A percentile compares a stretch with the other conserved stretches of the same genome.
Conservation (phyloP, 2,329 filamentous ascomycete genomes). For the Parasarocladium wereldwijsianum region DNA sequence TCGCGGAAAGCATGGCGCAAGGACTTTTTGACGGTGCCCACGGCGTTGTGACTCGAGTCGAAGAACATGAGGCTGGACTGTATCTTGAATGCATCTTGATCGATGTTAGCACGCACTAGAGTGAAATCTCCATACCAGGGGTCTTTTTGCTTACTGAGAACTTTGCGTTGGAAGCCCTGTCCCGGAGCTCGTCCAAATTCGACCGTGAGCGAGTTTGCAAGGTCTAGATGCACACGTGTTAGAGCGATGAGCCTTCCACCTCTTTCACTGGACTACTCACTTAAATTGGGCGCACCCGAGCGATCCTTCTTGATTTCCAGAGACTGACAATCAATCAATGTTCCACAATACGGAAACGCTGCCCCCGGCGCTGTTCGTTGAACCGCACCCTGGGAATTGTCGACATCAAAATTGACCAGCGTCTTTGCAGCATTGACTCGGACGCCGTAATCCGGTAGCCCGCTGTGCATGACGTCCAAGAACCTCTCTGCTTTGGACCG, state of each 20-base stretch:
- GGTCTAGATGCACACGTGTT: conserved; percentile 9
- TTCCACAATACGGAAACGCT: conserved; percentile 82
- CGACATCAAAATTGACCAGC: conserved; percentile 65
- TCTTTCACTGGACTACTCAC: not conserved
- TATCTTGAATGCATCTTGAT: conserved; percentile 56
- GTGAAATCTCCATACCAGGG: not conserved
- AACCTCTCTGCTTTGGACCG: conserved; percentile 54
- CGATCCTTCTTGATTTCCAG: conserved; percentile 61
- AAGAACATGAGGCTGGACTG: conserved; percentile 76
- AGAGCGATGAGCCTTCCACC: no score
- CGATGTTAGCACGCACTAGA: not conserved
- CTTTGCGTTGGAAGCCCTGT: conserved; percentile 65
- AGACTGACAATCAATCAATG: conserved; percentile 57
- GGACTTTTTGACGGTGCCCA: conserved; percentile 55
- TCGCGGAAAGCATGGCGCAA: conserved; percentile 62
- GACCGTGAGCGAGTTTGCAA: conserved; percentile 64
- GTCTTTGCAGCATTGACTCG: conserved; percentile 64
- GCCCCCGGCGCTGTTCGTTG: conserved; percentile 24
- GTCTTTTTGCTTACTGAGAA: conserved; percentile 39
- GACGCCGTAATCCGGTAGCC: conserved; percentile 68
- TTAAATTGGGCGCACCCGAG: conserved; percentile 19
- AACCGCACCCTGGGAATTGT: conserved; percentile 20
- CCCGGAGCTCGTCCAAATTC: conserved; percentile 61
- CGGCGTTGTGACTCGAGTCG: conserved; percentile 64
- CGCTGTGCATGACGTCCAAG: conserved; percentile 64